Base-by-base conservation (phyloP, 2,329 filamentous ascomycete species). In the Aspergillus sp. region DNA sequence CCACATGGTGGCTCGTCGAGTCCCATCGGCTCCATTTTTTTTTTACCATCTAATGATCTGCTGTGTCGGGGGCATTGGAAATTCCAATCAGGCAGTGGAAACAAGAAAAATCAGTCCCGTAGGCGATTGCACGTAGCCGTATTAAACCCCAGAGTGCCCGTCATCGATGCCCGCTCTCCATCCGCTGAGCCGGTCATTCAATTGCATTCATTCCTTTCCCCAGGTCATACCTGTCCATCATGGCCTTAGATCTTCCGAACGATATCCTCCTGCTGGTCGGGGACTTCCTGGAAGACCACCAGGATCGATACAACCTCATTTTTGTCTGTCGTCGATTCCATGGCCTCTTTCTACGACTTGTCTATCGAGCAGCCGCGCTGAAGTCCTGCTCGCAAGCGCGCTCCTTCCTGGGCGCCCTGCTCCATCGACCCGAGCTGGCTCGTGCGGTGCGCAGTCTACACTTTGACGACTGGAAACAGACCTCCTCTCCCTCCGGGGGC, bases 221-320 rank as follows among this genome's bases (percentile, higher is more conserved):
- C 34, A 38, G 46, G 42, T 48, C 43, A 40, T 53, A 51, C 16
- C 32, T n/a, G 20, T 54, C 49, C 32, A 58, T 47, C 10, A 67
- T 67, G 62, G 55, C 60, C 7, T 60, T 57, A 34, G 29, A 40
- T 16, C 46, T 64, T 20, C 54, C 69, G 19, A 64, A 65, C 56
- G 67, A 69, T 50, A 58, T 71, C 42, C 56, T 68, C 17, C 54
- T 64, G n/a, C 48, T 67, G 23, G 49, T 67, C 20, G 66, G 64
- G 42, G 64, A 68, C 34, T 59, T 57, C 3, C 41, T 67, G 20
- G 57, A 68, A 34, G 47, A 56, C n/a, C 60, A 59, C 17, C 17
- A 40, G 41, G 64, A 68, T 17, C 58, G 65, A 16, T 63, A 61
- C 45, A 65, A 62, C 23, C 58, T 67, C 10, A 43, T 64, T 11